Conservation (phyloP, 2,329 filamentous ascomycete genomes). For the Beauveria sp. region DNA sequence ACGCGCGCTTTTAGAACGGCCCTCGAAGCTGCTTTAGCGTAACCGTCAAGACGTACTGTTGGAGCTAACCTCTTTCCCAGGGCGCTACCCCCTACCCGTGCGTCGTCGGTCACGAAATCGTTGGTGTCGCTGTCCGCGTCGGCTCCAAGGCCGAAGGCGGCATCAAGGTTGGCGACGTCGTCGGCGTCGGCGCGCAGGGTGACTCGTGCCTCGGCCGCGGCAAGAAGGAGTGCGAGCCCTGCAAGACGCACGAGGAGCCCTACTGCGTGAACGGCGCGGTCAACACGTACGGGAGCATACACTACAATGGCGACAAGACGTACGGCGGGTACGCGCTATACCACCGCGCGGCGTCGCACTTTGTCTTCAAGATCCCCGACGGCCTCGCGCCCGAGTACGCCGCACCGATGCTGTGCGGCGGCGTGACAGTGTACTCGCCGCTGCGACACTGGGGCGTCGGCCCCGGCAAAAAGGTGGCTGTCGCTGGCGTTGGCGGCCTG, state of each 20-base stretch:
- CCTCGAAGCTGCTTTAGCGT: neutral
- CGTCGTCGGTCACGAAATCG: constrained; percentile 58
- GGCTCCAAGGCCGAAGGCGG: constrained; percentile 36
- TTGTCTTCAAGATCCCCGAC: constrained; percentile 42
- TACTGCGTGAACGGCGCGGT: constrained; percentile 33
- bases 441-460: constrained; percentile 55
- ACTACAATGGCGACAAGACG: constrained; percentile 20
- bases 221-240: constrained; percentile 29
- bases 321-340: constrained; percentile 43
- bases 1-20: constrained; percentile 27
- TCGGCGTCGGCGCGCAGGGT: constrained; percentile 55
- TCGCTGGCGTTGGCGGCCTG: constrained; percentile 60
- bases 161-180: constrained; percentile 54
- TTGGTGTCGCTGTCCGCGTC: constrained; percentile 49
- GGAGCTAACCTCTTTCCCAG: neutral
- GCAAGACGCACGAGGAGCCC: constrained; percentile 31
- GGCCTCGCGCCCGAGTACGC: constrained; percentile 31
- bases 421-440: constrained; percentile 60
- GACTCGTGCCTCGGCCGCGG: constrained; percentile 41
- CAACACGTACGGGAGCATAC: constrained; percentile 43
- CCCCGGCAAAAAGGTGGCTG: constrained; percentile 58
- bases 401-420: constrained; percentile 63
- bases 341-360: constrained; percentile 31
- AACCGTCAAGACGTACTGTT: no score
- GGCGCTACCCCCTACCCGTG: constrained; percentile 29